Percentiles rank a stretch among this genome's conserved stretches.
Evolutionary conservation across 257 asterid genomes (phyloP).

Genomic region (Dorcoceras hygrometricum): DNA sequence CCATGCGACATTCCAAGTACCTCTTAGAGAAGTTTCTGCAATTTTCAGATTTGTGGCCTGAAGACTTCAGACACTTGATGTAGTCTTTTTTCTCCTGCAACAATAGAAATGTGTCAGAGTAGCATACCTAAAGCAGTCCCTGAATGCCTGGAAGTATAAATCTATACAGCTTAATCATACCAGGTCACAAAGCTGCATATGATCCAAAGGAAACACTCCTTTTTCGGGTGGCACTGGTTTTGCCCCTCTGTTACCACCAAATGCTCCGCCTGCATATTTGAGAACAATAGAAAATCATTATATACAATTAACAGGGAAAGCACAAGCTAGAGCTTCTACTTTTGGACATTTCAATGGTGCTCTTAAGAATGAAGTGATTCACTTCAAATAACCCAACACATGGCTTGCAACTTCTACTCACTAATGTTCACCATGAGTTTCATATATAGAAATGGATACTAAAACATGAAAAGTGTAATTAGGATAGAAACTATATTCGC

Average conservation of each 20-base stretch:
- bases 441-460: background rate
- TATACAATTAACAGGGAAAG: constrained; percentile 6
- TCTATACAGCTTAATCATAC: constrained; percentile 34
- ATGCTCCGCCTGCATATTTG: constrained; percentile 67
- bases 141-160: background rate
- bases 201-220: constrained; percentile 94
- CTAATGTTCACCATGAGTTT: background rate
- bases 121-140: constrained; percentile 18
- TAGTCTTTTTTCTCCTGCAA: constrained; percentile 92
- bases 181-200: constrained; percentile 84
- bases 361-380: background rate
- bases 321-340: background rate
- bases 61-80: constrained; percentile 61
- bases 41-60: constrained; percentile 72
- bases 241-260: constrained; percentile 96
- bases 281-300: constrained; percentile 15
- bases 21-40: constrained; percentile 75
- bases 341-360: background rate
- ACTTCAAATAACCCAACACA: background rate
- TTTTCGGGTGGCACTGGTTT: constrained; percentile 95
- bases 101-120: constrained; percentile 19
- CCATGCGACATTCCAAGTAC: constrained; percentile 94
- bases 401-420: background rate
- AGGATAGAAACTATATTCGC: background rate
- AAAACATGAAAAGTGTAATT: background rate